Evolutionary conservation across 257 asterid genomes (phyloP).

Genomic region (Solanum clarkiae): DNA sequence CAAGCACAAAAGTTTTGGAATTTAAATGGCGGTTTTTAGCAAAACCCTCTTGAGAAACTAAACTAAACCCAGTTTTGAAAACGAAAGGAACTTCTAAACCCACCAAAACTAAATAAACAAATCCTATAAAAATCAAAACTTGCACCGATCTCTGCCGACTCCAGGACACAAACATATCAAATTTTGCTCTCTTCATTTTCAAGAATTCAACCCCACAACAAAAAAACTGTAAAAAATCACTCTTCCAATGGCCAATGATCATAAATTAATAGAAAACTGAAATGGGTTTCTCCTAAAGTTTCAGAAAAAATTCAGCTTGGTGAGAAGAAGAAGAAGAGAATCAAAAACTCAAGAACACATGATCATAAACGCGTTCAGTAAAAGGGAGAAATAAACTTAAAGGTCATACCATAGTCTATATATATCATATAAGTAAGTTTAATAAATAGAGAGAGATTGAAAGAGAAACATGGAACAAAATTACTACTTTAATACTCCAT

Average conservation of each 20-base stretch:
- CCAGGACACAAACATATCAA: constrained; percentile 38
- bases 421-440: background rate
- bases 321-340: background rate
- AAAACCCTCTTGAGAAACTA: constrained; percentile 27
- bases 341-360: background rate
- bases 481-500: background rate
- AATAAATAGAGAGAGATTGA: background rate
- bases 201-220: background rate
- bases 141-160: constrained; percentile 57
- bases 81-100: constrained; percentile 72
- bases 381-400: background rate
- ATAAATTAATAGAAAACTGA: background rate
- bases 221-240: background rate
- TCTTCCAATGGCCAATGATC: background rate
- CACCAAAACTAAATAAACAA: constrained; percentile 51
- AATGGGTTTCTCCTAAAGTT: background rate
- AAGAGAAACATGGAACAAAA: background rate
- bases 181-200: constrained; percentile 52
- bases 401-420: background rate
- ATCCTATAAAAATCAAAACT: constrained; percentile 36
- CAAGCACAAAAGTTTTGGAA: constrained; percentile 31
- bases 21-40: constrained; percentile 26
- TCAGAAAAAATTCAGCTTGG: background rate
- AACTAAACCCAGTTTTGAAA: constrained; percentile 36
- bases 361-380: background rate